These are phyloP conservation scores for Syzygium aqueum DNA, from an alignment of 345 rosid genomes.

Conservation along the genomic window DNA sequence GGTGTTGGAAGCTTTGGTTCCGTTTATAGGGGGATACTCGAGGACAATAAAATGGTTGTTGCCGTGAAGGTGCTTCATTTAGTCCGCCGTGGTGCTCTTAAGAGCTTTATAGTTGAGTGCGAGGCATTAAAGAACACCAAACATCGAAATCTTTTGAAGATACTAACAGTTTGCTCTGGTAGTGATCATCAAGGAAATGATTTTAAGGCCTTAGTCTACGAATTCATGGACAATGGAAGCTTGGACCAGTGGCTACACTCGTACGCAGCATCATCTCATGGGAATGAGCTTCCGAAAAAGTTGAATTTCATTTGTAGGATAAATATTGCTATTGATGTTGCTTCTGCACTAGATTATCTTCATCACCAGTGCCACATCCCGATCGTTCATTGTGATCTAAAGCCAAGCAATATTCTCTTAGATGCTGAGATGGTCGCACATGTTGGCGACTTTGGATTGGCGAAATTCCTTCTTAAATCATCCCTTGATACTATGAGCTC, in stretches of 20 bases:
- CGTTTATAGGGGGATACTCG: background rate
- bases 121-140: background rate
- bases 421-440: background rate
- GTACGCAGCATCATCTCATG: background rate
- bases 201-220: fast-evolving
- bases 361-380: background rate
- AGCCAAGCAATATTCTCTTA: background rate
- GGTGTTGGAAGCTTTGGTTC: background rate
- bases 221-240: background rate
- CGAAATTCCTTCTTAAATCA: background rate
- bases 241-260: background rate
- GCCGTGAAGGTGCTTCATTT: background rate
- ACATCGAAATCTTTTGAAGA: background rate
- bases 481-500: background rate
- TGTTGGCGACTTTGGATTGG: background rate
- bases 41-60: background rate
- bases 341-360: background rate
- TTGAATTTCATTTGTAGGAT: background rate
- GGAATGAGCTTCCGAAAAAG: background rate
- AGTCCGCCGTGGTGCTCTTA: background rate
- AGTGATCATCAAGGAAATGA: background rate
- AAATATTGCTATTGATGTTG: background rate
- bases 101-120: background rate
- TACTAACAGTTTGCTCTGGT: background rate
- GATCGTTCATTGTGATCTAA: background rate